These are phyloP conservation scores for Leishmania turanica DNA, from an alignment of 208 protist species.

Conservation along the genomic window DNA sequence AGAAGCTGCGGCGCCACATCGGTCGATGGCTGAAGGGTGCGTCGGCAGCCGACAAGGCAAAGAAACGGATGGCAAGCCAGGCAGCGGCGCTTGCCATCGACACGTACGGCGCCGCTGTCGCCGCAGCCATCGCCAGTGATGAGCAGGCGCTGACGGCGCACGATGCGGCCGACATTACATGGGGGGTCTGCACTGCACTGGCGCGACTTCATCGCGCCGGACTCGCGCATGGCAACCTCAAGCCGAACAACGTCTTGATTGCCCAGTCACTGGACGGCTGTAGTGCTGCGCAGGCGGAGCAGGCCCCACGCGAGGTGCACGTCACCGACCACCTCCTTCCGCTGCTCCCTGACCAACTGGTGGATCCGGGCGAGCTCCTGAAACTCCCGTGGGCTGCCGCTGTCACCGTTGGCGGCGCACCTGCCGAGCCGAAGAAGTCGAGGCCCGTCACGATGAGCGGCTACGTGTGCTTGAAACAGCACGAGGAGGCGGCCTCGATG, in stretches of 20 bases:
- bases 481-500: conserved; percentile 17
- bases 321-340: conserved; percentile 31
- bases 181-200: conserved; percentile 20
- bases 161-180: conserved; percentile 30
- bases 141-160: conserved; percentile 15
- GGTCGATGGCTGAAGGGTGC: conserved; percentile 18
- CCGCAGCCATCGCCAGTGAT: conserved; percentile 12
- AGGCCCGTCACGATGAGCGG: conserved; percentile 3
- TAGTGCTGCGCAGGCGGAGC: too few species aligned
- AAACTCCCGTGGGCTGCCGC: not conserved
- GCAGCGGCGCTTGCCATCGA: conserved; percentile 4
- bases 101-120: not conserved
- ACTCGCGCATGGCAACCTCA: conserved; percentile 54
- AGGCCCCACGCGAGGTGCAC: conserved; percentile 9
- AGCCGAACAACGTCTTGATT: conserved; percentile 59
- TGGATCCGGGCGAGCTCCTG: conserved; percentile 22
- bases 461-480: conserved; percentile 34
- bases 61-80: conserved; percentile 12
- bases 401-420: not conserved
- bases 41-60: conserved; percentile 22
- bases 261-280: not conserved
- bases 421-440: not conserved
- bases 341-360: conserved; percentile 22
- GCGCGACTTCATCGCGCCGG: conserved; percentile 20
- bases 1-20: conserved; percentile 17